Percentiles rank a stretch among this genome's conserved stretches.
These are phyloP conservation scores for Chenopodium suecicum DNA, from an alignment of 148 eudicot species.

Conservation along the genomic window DNA sequence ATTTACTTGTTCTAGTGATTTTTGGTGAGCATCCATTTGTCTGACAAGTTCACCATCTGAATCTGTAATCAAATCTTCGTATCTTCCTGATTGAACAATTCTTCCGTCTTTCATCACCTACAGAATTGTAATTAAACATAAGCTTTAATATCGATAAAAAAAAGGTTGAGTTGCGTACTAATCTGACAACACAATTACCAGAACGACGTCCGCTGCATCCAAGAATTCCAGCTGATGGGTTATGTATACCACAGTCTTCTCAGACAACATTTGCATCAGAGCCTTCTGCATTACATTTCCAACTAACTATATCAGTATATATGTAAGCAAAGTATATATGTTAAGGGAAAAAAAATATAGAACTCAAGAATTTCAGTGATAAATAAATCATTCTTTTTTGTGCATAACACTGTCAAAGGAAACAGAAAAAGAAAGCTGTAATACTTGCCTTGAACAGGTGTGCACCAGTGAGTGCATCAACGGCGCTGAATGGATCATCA, in stretches of 20 bases:
- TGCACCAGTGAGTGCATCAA: constrained; percentile 91
- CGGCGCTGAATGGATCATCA: constrained; percentile 97
- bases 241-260: constrained; percentile 77
- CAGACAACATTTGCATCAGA: constrained; percentile 50
- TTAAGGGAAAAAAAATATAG: too few species aligned
- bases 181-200: constrained; percentile 41
- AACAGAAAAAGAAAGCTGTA: constrained; percentile 9
- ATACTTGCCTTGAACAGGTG: constrained; percentile 75
- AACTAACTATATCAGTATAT: not conserved
- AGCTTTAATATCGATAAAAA: not conserved
- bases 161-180: not conserved
- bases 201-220: constrained; percentile 77
- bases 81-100: constrained; percentile 72
- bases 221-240: constrained; percentile 88
- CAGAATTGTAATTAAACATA: not conserved
- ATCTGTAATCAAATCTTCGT: constrained; percentile 56
- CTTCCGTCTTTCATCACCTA: constrained; percentile 89
- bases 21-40: constrained; percentile 71
- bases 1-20: constrained; percentile 65
- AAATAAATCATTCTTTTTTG: too few species aligned
- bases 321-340: not conserved
- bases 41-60: constrained; percentile 57
- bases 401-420: not conserved
- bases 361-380: too few species aligned
- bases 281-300: constrained; percentile 52